Conservation (phyloP, 106 monocot genomes). For the Platanthera zijinensis region DNA sequence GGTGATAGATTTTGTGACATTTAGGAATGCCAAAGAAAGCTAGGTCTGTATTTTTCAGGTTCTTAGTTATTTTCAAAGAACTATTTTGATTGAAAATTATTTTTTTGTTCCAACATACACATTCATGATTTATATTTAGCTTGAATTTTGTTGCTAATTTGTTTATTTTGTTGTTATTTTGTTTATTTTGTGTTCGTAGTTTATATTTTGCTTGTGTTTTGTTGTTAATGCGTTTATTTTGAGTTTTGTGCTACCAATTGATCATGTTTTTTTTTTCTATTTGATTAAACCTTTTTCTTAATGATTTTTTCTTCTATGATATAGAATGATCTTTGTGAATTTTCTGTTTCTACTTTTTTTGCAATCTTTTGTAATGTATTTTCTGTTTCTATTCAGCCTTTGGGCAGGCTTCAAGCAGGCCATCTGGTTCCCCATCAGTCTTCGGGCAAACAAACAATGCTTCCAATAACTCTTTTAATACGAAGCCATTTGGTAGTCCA, state of each 20-base stretch:
- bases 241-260: not conserved
- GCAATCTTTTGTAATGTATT: not conserved
- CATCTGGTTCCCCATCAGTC: constrained; percentile 55
- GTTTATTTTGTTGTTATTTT: not conserved
- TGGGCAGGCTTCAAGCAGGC: constrained; percentile 65
- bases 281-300: not conserved
- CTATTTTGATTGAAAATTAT: not conserved
- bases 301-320: not conserved
- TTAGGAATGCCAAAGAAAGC: not conserved
- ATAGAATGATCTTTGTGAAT: not conserved
- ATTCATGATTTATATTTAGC: not conserved
- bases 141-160: not conserved
- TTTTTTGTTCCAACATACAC: not conserved
- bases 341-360: not conserved
- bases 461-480: constrained; percentile 47
- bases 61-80: not conserved
- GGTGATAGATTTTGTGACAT: not conserved
- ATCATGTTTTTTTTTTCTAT: not conserved
- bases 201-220: not conserved
- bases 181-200: not conserved
- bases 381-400: constrained; percentile 46
- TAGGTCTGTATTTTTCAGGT: not conserved
- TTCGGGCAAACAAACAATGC: constrained; percentile 58
- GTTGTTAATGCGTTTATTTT: not conserved
- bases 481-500: constrained; percentile 62